These are phyloP conservation scores for Schizothecium vesticola DNA, from an alignment of 495 filamentous ascomycete genomes.

Conservation along the genomic window DNA sequence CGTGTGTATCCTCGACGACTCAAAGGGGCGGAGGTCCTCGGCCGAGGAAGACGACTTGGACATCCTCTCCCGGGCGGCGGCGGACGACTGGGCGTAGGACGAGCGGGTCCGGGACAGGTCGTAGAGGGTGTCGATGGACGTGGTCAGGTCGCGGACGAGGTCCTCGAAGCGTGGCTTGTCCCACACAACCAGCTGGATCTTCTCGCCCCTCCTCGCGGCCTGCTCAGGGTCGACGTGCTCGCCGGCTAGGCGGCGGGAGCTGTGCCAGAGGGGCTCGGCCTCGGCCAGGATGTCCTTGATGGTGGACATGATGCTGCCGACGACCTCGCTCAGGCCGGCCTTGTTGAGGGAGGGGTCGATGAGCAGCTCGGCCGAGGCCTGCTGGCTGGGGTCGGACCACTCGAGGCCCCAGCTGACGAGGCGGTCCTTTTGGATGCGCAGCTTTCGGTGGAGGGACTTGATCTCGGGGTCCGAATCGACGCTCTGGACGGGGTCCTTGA, in stretches of 20 bases:
- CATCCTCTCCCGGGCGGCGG: conserved; percentile 17
- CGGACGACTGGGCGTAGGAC: conserved; percentile 32
- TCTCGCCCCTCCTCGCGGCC: conserved; percentile 36
- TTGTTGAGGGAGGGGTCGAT: conserved; percentile 82
- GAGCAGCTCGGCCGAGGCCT: conserved; percentile 53
- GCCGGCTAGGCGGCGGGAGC: conserved; percentile 38
- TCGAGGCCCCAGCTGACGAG: conserved; percentile 84
- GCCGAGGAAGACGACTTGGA: conserved; percentile 26
- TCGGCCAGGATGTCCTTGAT: conserved; percentile 85
- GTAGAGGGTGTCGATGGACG: conserved; percentile 84
- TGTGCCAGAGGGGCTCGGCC: conserved; percentile 70
- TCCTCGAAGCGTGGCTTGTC: conserved; percentile 60
- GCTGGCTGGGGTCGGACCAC: conserved; percentile 68
- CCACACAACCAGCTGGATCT: conserved; percentile 46
- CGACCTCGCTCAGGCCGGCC: conserved; percentile 80
- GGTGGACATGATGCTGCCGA: conserved; percentile 80
- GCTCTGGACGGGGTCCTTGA: conserved; percentile 63
- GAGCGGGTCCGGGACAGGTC: conserved; percentile 72
- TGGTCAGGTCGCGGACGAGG: conserved; percentile 70
- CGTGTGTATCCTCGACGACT: conserved; percentile 50
- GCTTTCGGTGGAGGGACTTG: conserved; percentile 50
- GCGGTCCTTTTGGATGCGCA: conserved; percentile 64
- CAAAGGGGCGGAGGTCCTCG: conserved; percentile 46
- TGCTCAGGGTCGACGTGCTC: conserved; percentile 37
- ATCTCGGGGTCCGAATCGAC: conserved; percentile 51